These are phyloP conservation scores for Ceratobasidium papillatum DNA, from an alignment of 1,284 basidiomycete genomes.

Conservation along the genomic window DNA sequence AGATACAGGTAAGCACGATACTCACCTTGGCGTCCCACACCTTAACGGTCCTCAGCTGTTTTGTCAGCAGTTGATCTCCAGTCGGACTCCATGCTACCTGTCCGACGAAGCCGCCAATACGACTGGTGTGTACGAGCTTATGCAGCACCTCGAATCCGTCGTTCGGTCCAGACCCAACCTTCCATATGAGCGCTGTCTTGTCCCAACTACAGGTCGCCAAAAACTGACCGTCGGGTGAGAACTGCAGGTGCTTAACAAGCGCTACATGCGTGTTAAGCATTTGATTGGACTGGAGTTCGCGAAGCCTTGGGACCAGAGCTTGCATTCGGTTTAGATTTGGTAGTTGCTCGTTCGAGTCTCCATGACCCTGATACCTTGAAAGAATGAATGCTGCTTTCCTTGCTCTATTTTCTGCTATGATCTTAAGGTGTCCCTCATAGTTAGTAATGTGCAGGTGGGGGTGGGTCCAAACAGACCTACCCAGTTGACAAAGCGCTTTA, in stretches of 20 bases:
- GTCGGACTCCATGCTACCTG: slow-evolving; percentile 37
- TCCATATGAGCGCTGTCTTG: slow-evolving; percentile 29
- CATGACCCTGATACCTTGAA: no score
- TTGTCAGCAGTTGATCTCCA: slow-evolving; percentile 24
- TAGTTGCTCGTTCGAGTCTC: slow-evolving; percentile 25
- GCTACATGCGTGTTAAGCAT: slow-evolving; percentile 11
- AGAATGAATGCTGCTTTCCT: no score
- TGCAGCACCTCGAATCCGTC: slow-evolving; percentile 9
- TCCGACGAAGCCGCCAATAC: slow-evolving; percentile 24
- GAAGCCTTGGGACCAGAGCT: slow-evolving; percentile 13
- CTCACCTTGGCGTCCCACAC: slow-evolving; percentile 34
- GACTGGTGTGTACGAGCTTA: slow-evolving; percentile 1
- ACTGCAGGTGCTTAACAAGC: slow-evolving; percentile 34
- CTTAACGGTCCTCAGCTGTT: slow-evolving; percentile 17
- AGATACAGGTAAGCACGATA: no score
- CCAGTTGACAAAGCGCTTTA: no score
- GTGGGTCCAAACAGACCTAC: no score
- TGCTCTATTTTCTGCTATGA: no score
- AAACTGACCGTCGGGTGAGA: slow-evolving; percentile 36
- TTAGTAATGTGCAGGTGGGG: no score
- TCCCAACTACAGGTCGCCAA: slow-evolving; percentile 32
- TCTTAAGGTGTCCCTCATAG: no score
- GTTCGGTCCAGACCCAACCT: background rate
- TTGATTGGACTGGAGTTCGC: slow-evolving; percentile 11
- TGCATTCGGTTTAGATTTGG: slow-evolving; percentile 2